Evolutionary conservation across 306 rosid genomes (phyloP), one percentile per base, ranked within the genome.

Genomic region (Cucurbita ficifolia): DNA sequence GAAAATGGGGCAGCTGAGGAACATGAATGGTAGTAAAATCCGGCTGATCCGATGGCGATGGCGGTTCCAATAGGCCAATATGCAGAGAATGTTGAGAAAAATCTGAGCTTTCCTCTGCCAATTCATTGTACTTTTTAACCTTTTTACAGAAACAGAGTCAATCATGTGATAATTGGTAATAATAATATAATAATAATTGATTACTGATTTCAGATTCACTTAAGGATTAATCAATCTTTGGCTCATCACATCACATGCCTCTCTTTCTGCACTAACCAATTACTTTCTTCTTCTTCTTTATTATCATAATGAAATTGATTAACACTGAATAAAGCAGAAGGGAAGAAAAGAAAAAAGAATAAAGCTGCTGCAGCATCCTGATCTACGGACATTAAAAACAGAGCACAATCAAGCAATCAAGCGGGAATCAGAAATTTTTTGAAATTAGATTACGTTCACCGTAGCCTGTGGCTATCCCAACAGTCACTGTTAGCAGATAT

Each of bases 121-220:
- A 29, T 29, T 29, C 33, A 29, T 29, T 29, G 68, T 65, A 42
- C 72, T 59, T 58, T 58, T 64, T 4, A 40, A 16, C 38, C 70
- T 62, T 62, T 39, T 64, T 1, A 67, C 5, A 36, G 50, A 65
- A 10, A 1, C 6, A 10, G 45, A 24, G 0, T 68, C 73, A 68
- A 68, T 68, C 55, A 68, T 68, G 22, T 24, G 56, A 68, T 68
- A 46, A 68, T 45, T 68, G 56, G 42, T 68, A 22, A 68, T 68
- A 46, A 68, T 46, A 29, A 29, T 29, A 29, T 29, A 29, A 29
- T 46, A 40, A 22, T 46, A 46, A 22, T 40, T 68, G 73, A 68
- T 68, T 65, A 43, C 55, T 21, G 18, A 45, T 43, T 46, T 29
- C 33, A 29, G 33, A 29, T 29, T 29, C 33, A 10, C 50, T 8